phyloP scores from a whole-genome alignment of 192 early-diverging fungal genomes.

The Linnemannia zychae region DNA sequence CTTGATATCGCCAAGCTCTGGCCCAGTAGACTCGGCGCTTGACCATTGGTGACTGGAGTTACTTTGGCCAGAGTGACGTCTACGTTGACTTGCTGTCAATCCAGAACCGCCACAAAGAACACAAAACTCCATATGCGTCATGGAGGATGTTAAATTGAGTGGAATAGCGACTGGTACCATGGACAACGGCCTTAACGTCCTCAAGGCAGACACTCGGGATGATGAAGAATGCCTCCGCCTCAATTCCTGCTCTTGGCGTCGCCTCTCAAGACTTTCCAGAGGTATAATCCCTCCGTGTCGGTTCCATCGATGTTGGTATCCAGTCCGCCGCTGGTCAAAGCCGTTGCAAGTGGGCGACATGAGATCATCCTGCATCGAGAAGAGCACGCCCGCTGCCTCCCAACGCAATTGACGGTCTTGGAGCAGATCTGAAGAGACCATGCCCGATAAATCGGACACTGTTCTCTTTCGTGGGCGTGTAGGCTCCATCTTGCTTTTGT shows the following conservation, averaged over 20 bases:
- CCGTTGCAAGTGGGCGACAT: not conserved
- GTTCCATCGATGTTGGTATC: not conserved
- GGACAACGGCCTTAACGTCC: conserved; percentile 3
- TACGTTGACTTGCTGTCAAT: not conserved
- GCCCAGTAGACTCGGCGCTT: not conserved
- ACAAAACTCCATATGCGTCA: conserved; percentile 7
- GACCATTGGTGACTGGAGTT: not conserved
- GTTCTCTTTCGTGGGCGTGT: conserved; percentile 42
- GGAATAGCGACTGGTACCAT: not conserved
- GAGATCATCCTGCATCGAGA: conserved; percentile 42
- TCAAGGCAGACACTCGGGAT: conserved; percentile 2
- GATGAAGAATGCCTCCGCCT: not conserved
- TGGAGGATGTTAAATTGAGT: not conserved
- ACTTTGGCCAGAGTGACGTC: conserved; percentile 11
- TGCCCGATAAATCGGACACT: conserved; percentile 51
- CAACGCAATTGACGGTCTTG: conserved; percentile 24
- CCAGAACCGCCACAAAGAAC: conserved; percentile 21
- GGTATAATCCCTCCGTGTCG: conserved; percentile 8
- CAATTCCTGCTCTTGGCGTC: conserved; percentile 15
- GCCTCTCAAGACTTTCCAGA: conserved; percentile 28
- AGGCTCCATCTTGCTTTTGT: conserved; percentile 9
- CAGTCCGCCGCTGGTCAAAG: not conserved
- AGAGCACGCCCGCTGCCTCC: conserved; percentile 46
- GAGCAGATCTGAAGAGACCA: conserved; percentile 20
- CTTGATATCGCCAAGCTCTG: not conserved